Conservation (phyloP, 148 eudicot genomes). For the Chenopodium formosanum region DNA sequence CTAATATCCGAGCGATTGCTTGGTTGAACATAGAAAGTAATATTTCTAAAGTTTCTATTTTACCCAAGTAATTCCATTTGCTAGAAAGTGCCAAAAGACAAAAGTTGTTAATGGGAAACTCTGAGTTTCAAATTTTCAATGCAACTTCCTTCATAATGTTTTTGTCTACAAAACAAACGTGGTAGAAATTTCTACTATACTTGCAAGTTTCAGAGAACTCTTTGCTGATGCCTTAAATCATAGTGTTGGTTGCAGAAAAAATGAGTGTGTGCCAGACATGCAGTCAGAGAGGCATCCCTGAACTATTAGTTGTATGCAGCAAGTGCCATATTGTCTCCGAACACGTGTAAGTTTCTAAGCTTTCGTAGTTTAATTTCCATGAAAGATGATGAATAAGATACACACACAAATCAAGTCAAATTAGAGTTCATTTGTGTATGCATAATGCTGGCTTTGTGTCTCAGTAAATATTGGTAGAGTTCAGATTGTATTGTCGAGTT, state of each 20-base stretch:
- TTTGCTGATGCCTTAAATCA: not conserved
- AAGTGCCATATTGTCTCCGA: slow-evolving; percentile 2
- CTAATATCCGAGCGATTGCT: no score
- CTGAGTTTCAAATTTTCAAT: no score
- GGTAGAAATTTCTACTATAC: not conserved
- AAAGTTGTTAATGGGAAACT: no score
- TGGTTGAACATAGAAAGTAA: no score
- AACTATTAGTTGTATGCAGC: slow-evolving; percentile 6
- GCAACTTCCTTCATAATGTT: no score
- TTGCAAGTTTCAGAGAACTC: not conserved
- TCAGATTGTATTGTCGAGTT: not conserved
- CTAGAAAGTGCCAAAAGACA: no score
- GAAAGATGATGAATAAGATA: not conserved
- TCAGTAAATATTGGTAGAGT: not conserved
- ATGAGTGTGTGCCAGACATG: slow-evolving; percentile 24
- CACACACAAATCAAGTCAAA: not conserved
- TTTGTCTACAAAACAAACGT: no score
- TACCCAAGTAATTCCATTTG: no score
- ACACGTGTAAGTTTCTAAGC: slow-evolving; percentile 20
- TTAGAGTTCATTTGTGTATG: not conserved
- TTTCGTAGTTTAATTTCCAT: not conserved
- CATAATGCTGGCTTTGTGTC: not conserved
- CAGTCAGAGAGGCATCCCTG: slow-evolving; percentile 9
- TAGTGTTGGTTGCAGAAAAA: slow-evolving; percentile 6
- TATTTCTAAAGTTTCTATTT: no score